Percentiles rank a stretch among this genome's conserved stretches.
Evolutionary conservation across 106 monocot genomes (phyloP).

Genomic region (Alisma plantagoaquatica): DNA sequence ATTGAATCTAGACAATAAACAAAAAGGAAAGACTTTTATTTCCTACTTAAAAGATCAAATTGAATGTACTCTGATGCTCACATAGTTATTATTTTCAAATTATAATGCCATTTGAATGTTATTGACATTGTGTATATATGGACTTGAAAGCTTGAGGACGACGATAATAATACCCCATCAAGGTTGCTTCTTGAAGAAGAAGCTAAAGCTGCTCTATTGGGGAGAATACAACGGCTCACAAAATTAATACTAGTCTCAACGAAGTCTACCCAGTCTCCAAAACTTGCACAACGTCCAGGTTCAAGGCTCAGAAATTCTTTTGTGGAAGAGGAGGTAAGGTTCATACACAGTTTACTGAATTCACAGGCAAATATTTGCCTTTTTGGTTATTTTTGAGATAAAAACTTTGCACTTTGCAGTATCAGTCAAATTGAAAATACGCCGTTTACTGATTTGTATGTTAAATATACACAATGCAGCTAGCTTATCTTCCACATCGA

Average conservation of each 20-base stretch:
- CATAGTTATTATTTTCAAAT: background rate
- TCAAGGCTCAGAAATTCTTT: conserved; percentile 84
- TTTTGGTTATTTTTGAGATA: too few species aligned
- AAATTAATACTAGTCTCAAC: conserved; percentile 94
- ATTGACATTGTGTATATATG: background rate
- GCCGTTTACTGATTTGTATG: too few species aligned
- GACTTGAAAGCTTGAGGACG: conserved; percentile 96
- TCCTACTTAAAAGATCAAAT: too few species aligned
- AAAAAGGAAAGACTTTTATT: too few species aligned
- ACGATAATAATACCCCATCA: conserved; percentile 85
- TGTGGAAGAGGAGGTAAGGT: conserved; percentile 89
- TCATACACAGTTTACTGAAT: too few species aligned
- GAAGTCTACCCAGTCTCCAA: conserved; percentile 61
- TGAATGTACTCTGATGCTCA: too few species aligned
- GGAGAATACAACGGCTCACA: conserved; percentile 82
- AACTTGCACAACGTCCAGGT: conserved; percentile 61
- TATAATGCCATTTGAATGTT: background rate
- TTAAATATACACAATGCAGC: too few species aligned
- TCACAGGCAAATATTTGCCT: too few species aligned
- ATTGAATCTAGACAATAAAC: too few species aligned
- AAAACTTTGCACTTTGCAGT: too few species aligned
- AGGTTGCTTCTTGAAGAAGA: conserved; percentile 95
- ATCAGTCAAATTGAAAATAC: too few species aligned
- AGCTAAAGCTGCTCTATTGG: conserved; percentile 84
- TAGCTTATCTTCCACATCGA: conserved; percentile 88